A percentile compares a stretch with the other conserved stretches of the same genome.
Conservation (phyloP, 139 green algal species). For the Chlamydomonas eustigma region DNA sequence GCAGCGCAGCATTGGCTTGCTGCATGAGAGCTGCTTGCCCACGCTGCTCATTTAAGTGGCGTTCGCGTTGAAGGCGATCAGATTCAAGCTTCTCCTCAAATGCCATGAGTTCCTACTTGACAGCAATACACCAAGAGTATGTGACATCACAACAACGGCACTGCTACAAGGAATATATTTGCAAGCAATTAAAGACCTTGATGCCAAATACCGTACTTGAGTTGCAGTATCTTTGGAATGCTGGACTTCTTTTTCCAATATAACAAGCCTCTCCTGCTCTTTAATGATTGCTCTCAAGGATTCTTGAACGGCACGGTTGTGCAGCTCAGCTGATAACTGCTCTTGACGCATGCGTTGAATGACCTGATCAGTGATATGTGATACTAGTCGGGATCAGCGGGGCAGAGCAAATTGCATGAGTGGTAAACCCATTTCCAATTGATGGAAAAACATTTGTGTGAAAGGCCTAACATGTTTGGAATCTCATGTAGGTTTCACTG, state of each 20-base stretch:
- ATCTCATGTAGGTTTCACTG: no score
- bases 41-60: conserved; percentile 22
- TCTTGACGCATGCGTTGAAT: conserved; percentile 32
- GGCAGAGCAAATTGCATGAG: background rate
- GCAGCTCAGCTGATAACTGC: conserved; percentile 35
- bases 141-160: no score
- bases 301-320: conserved; percentile 38
- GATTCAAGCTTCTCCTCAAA: conserved; percentile 32
- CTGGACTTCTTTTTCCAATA: conserved; percentile 17
- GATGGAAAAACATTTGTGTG: no score
- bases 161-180: background rate
- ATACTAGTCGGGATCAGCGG: background rate
- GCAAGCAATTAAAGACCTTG: background rate
- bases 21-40: conserved; percentile 19
- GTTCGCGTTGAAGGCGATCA: conserved; percentile 2
- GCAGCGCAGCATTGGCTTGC: conserved; percentile 23
- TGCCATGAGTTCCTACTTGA: conserved; percentile 10
- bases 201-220: background rate
- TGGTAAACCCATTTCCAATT: background rate
- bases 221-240: conserved; percentile 44
- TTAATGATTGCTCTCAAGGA: conserved; percentile 1
- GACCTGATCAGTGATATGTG: conserved; percentile 22
- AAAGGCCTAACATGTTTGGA: no score
- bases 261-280: conserved; percentile 13
- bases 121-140: background rate